Evolutionary conservation across 495 filamentous ascomycete species (phyloP), one percentile per base, ranked within the genome.

Genomic region (Aspergillus baeticus): DNA sequence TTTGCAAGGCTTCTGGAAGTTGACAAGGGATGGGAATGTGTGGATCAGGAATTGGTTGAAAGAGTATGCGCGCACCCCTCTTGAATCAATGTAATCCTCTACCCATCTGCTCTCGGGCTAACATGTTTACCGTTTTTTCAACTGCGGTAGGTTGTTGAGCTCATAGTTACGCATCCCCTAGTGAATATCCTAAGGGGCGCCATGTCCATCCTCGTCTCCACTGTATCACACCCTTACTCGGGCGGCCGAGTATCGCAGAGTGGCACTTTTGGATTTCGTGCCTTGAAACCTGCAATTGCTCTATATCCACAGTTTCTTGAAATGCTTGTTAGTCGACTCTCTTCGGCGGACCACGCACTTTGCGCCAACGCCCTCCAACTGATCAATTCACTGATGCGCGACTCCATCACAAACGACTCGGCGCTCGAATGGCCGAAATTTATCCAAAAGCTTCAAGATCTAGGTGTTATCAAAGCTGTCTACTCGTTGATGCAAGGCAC

Each of bases 171-270:
- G 20, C 95, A 98, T 65, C 95, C 93, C 18, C 81, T 99, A 11
- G 94, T 98, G 66, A 99, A 99, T 63, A 98, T 98, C 61, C 84
- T 98, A 42, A 85, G 94, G 10, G 94, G 93, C 56, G 92, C 93
- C 57, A 96, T 98, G 91, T 93, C 91, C 20, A 94, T 98, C 52
- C 83, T 98, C 37, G 92, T 95, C 37, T 90, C 90, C 13, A 86
- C 98, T 43, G 95, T 98, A 44, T 88, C 91, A 26, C 89, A 96
- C 69, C 88, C 90, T 23, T 83, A 88, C 50, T 75, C 70, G 55
- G 67, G 71, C 43, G 65, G 68, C 45, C 64, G 63, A 37, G 47
- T 60, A 18, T 63, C 75, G 11, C 72, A 80, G 61, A 78, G 77
- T 6, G 83, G 81, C 20, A 74, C 75, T 1, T 93, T 89, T 67